Conservation (phyloP, 306 rosid species). For the Sesbania bispinosa region DNA sequence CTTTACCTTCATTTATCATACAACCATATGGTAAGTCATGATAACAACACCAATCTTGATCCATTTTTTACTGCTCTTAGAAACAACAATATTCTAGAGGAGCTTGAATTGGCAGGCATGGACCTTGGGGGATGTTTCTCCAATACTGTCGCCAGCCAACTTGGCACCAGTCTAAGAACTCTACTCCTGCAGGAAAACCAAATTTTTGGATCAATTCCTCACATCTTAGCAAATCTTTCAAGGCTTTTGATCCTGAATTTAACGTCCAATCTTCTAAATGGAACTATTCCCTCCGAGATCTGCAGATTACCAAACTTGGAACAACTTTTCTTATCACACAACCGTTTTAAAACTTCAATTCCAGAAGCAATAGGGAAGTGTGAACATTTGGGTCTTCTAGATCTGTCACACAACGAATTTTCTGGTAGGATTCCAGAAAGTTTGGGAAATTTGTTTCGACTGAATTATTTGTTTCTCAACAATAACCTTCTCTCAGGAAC, state of each 20-base stretch:
- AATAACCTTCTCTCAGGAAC: slow-evolving; percentile 57
- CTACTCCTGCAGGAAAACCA: slow-evolving; percentile 52
- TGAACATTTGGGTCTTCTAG: slow-evolving; percentile 49
- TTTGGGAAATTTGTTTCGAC: slow-evolving; percentile 40
- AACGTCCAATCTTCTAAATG: slow-evolving; percentile 58
- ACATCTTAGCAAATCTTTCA: slow-evolving; percentile 42
- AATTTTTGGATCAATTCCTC: slow-evolving; percentile 63
- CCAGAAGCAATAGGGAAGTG: slow-evolving; percentile 38
- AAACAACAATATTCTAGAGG: slow-evolving; percentile 46
- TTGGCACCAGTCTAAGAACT: slow-evolving; percentile 16
- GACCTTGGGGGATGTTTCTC: slow-evolving; percentile 57
- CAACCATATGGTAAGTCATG: slow-evolving; percentile 50
- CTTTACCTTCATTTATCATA: slow-evolving; percentile 55
- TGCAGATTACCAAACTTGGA: slow-evolving; percentile 37
- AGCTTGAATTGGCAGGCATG: slow-evolving; percentile 73
- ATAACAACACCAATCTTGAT: slow-evolving; percentile 53
- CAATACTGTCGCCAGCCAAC: slow-evolving; percentile 25
- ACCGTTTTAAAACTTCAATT: slow-evolving; percentile 41
- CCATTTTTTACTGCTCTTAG: slow-evolving; percentile 54
- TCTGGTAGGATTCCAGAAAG: slow-evolving; percentile 51
- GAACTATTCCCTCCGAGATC: slow-evolving; percentile 42
- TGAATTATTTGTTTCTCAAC: slow-evolving; percentile 59
- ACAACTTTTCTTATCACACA: slow-evolving; percentile 58
- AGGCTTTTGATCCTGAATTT: slow-evolving; percentile 43
- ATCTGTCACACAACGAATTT: slow-evolving; percentile 55